Evolutionary conservation across 1,139 yeast genomes (phyloP), one percentile per base, ranked within the genome.

Genomic region (Candida labiduridarum): DNA sequence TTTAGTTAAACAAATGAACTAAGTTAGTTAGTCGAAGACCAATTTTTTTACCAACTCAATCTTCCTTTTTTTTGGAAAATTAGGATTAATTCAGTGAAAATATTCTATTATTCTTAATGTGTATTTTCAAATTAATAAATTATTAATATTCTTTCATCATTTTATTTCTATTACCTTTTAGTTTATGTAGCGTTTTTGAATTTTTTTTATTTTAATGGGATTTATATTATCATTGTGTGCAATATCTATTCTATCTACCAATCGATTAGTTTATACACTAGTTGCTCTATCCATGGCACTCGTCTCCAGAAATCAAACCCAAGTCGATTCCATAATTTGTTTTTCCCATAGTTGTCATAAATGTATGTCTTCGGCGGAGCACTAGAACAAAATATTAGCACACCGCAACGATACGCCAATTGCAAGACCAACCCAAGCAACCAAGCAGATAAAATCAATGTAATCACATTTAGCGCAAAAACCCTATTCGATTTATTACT

Each of bases 1-100:
- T 78, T 89, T 95, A 80, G 92, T 94, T 76, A 91, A 92, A 85
- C 90, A 95, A 77, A 89, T 89, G 96, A 88, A 87, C 91, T 88
- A 87, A 79, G 71, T 52, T 49, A 44, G 41, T 44, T 51, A 36
- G 35, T 18, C 19, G 22, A 6, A 38, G n/a, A 40, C 43, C 22
- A 18, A 44, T 30, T 14, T n/a, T 42, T 15, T 45, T 31, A 19
- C 22, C 34, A 40, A 27, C 25, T n/a, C 29, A 25, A 25, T 25
- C 29, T 25, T 25, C 29, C 29, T 39, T 46, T 39, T 44, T 44
- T 49, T 41, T 14, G 22, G 15, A 40, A 9, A 39, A 47, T 48
- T 31, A 35, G 54, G 51, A 46, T 49, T 15, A 27, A 27, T 18
- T 29, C 11, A 14, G 15, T 31, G 40, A 36, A 35, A 30, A 27